Base-by-base conservation (phyloP, 768 basidiomycete species). In the Gyrodon lividus region DNA sequence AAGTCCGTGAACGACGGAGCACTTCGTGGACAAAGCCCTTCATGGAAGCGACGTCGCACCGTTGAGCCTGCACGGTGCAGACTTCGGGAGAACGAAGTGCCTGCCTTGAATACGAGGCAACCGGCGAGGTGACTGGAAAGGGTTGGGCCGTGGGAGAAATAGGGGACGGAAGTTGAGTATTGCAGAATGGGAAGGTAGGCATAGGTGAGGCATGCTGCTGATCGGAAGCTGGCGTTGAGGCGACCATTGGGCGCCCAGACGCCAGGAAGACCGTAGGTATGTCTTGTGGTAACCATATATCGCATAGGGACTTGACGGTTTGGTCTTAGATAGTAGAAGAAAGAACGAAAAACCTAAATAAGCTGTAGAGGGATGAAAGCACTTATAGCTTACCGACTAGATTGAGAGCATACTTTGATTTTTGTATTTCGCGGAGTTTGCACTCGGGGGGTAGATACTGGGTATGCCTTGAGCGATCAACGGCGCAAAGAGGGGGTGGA, bases 11-110 rank as follows among this genome's bases (percentile, higher is more conserved):
- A 33, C 93, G 86, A 46, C 89, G 80, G 13, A 96, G 77, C 7
- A 94, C 88, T 70, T 96, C 92, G 64, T 91, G 87, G 24, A 96
- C 89, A 60, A 96, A 96, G 5, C 78, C 75, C 57, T 80, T 84
- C 56, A 91, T 78, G 7, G 87, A 84, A 7, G 82, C 71, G 16
- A 82, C 64, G 42, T 75, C 73, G 55, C 64, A 59, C 10, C 48
- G 61, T 13, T 60, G 56, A 24, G 40, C 38, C 24, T 55, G 64
- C 51, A 50, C 54, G 26, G 56, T 39, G 43, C 13, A 48, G 2
- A 41, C 16, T 6, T 50, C 39, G 52, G 50, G 57, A 63, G 47
- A 57, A 59, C 53, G 60, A 30, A 64, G 57, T 46, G 57, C 52
- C 34, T 59, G 66, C 19, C 56, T n/a, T 9, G 65, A 60, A 44